A percentile compares a stretch with the other conserved stretches of the same genome.
Evolutionary conservation across 352 stramenopile genomes (phyloP).

Genomic region (Globisporangium camurandrum): DNA sequence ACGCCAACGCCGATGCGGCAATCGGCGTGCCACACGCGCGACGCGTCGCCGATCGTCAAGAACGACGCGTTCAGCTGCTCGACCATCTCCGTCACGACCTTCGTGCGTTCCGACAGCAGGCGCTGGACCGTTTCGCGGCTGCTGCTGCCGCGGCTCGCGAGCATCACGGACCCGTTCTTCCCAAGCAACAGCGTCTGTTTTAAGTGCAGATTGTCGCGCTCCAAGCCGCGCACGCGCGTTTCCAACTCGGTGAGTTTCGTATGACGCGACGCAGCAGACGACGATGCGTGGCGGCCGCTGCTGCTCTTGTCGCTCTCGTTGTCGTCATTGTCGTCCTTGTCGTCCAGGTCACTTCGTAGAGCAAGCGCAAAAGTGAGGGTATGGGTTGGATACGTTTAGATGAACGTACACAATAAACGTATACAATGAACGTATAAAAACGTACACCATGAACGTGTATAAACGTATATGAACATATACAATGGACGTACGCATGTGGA

Average conservation of each 20-base stretch:
- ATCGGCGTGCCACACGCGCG: slow-evolving; percentile 67
- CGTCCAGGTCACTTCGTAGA: no score
- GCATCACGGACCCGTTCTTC: slow-evolving; percentile 42
- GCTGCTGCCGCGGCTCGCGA: slow-evolving; percentile 22
- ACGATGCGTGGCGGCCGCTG: slow-evolving; percentile 3
- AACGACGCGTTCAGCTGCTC: slow-evolving; percentile 64
- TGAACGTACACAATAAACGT: no score
- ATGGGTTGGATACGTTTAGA: no score
- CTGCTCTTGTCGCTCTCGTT: slow-evolving; percentile 15
- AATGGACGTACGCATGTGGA: no score
- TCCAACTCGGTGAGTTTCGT: slow-evolving; percentile 73
- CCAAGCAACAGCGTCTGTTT: slow-evolving; percentile 68
- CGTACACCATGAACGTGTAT: no score
- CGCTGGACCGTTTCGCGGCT: slow-evolving; percentile 37
- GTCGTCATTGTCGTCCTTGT: slow-evolving; percentile 15
- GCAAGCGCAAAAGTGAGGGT: no score
- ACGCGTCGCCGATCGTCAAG: slow-evolving; percentile 55
- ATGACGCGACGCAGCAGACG: slow-evolving; percentile 34
- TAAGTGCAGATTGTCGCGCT: slow-evolving; percentile 69
- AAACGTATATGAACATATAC: no score
- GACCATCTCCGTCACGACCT: slow-evolving; percentile 76
- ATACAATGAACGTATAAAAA: no score
- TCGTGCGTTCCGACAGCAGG: slow-evolving; percentile 57
- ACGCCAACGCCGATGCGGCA: slow-evolving; percentile 69
- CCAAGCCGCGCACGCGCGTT: slow-evolving; percentile 52